Base-by-base conservation (phyloP, 805 yeast species). In the Grigorovia jiainica region DNA sequence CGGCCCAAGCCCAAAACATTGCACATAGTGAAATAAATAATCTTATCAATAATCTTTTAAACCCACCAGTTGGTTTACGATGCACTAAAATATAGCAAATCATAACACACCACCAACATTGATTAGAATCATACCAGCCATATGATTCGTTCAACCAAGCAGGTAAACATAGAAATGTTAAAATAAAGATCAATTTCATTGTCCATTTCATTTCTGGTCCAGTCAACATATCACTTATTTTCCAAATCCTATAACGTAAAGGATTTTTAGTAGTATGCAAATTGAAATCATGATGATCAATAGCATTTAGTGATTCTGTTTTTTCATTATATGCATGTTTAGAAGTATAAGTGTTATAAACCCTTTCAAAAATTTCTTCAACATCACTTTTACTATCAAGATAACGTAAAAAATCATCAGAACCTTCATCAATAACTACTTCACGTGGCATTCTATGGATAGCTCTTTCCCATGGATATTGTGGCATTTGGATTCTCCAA, bases 1-100 rank as follows among this genome's bases (percentile, higher is more conserved):
- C 68, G 11, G 71, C 65, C 63, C 75, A 72, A 0, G 71, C 77
- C 69, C 73, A 69, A 44, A 71, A 65, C 9, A 65, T 58, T 3
- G 73, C 74, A n/a, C 61, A 21, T 7, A 71, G 38, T 44, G 69
- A 64, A 32, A 63, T 62, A 0, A 53, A 11, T 0, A 64, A 17
- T 46, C 75, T 55, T n/a, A 60, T 56, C 2, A 49, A 20, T 2
- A 66, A 29, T 20, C 58, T 55, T 13, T 41, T 43, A 63, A 78
- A 58, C 7, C 54, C 62, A 13, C 66, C 65, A 7, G 66, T 55
- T 33, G 63, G 64, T 44, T 69, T 64, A 21, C 73, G 70, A 46
- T 71, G 70, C 5, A 65, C 54, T 27, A 69, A 48, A 25, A 64
- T 49, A 41, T 62, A 67, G 19, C 69, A 57, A 3, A 66, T 39